Conservation (phyloP, 225 moss, liverwort and hornwort genomes). For the Anthoceros angustus region DNA sequence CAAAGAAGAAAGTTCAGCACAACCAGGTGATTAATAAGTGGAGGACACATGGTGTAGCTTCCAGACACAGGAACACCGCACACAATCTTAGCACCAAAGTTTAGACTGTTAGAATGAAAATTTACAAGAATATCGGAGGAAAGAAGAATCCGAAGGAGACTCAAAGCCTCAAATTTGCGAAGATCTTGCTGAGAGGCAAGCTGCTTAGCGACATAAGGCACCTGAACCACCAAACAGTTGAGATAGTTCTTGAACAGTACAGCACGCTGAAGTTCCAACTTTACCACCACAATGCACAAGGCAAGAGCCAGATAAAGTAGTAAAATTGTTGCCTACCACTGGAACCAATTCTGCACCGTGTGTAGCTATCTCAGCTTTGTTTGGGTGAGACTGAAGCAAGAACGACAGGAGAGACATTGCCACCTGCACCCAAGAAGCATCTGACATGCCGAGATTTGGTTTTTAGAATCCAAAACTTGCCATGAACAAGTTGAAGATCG, state of each 20-base stretch:
- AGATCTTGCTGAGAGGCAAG: slow-evolving; percentile 53
- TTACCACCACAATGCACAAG: neutral
- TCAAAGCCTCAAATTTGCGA: slow-evolving; percentile 82
- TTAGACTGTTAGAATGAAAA: slow-evolving; percentile 7
- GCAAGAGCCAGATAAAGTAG: slow-evolving; percentile 4
- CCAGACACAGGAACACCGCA: neutral
- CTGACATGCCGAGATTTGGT: slow-evolving; percentile 23
- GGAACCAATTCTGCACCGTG: slow-evolving; percentile 46
- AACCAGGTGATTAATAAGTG: too few species aligned
- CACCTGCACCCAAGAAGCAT: slow-evolving; percentile 54
- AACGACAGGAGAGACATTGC: slow-evolving; percentile 59
- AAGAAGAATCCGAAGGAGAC: slow-evolving; percentile 66
- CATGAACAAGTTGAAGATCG: neutral
- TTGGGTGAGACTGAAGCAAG: slow-evolving; percentile 34
- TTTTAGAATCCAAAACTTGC: neutral
- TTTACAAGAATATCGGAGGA: slow-evolving; percentile 59
- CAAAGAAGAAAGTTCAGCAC: neutral
- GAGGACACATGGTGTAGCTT: too few species aligned
- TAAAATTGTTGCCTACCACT: slow-evolving; percentile 26
- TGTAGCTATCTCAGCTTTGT: slow-evolving; percentile 33
- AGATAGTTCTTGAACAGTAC: neutral
- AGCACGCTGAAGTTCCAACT: neutral
- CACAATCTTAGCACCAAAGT: neutral
- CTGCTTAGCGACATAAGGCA: slow-evolving; percentile 58
- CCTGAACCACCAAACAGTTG: slow-evolving; percentile 26